Evolutionary conservation across 2,329 filamentous ascomycete species (phyloP), one percentile per base, ranked within the genome.

Genomic region (Pseudogymnoascus sp.): DNA sequence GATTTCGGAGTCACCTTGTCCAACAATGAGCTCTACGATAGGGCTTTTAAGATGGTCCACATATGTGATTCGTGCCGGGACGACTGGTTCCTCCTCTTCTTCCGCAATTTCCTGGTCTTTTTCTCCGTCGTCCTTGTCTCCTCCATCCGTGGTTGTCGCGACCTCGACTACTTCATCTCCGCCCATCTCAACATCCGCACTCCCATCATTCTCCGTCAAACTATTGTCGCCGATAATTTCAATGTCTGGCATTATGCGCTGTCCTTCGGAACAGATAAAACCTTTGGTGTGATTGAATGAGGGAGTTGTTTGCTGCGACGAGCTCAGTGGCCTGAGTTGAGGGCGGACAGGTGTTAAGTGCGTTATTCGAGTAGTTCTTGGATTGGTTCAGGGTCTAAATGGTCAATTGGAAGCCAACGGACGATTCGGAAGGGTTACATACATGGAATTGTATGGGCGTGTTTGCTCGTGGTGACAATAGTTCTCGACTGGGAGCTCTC

Each of bases 11-110:
- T 85, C 83, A 63, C 80, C 85, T 59, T 76, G 75, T 11, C 88
- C 88, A 18, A 91, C 79, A n/a, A 85, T 71, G 28, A 92, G 75
- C 14, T 85, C 84, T 33, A 92, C 83, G 10, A 91, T 79, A 0
- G 89, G 88, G 66, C 87, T 91, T 66, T 79, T 82, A 21, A 92
- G 79, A 69, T 88, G 89, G 70, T 78, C 80, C 60, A 81, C 74
- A 68, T 84, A 87, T 14, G 71, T 72, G 11, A 67, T 63, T 18
- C 71, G 64, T 11, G 64, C 63, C 0, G 67, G 66, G 1, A 38
- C 31, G 1, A 35, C 35, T 21, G 11, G 8, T 11, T 6, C 18
- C 12, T 44, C 60, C 28, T 71, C 66, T 33, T 66, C 68, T 62
- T 69, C 64, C 12, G 63, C 44, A 38, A 69, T 69, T 35, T 66